Conservation (phyloP, 1,139 yeast species). For the Zygosaccharomyces sapae region DNA sequence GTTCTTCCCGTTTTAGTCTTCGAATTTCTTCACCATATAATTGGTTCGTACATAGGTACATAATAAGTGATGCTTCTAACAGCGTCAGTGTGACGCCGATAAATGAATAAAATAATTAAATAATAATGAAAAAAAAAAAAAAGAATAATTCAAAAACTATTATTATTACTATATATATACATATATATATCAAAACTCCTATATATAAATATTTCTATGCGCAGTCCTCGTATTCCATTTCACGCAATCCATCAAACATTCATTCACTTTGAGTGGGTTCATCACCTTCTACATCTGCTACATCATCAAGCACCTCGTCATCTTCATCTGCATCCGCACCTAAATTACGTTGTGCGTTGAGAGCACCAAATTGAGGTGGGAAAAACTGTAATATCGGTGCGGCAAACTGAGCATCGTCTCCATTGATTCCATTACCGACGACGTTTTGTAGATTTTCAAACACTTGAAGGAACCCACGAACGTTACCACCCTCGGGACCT, state of each 20-base stretch:
- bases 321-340: constrained; percentile 11
- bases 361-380: constrained; percentile 21
- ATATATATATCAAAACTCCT: not conserved
- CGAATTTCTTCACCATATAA: constrained; percentile 2
- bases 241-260: not conserved
- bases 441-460: constrained; percentile 25
- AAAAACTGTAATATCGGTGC: constrained; percentile 26
- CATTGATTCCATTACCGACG: constrained; percentile 19
- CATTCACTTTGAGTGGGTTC: constrained; percentile 8
- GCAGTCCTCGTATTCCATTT: too few relatives aligned
- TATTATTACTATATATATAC: not conserved
- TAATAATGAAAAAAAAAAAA: not conserved
- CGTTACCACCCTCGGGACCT: constrained; percentile 23
- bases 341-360: constrained; percentile 13
- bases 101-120: too few relatives aligned
- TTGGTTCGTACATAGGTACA: constrained; percentile 8
- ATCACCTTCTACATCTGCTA: constrained; percentile 6
- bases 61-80: not conserved
- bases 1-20: not conserved
- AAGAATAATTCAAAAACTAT: not conserved
- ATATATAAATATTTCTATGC: not conserved
- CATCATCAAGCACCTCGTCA: constrained; percentile 14
- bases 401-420: constrained; percentile 20
- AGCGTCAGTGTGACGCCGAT: constrained; percentile 3
- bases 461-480: constrained; percentile 29